A percentile compares a stretch with the other conserved stretches of the same genome.
These are phyloP conservation scores for Halophytophthora polymorphica DNA, from an alignment of 352 stramenopile species.

Conservation along the genomic window DNA sequence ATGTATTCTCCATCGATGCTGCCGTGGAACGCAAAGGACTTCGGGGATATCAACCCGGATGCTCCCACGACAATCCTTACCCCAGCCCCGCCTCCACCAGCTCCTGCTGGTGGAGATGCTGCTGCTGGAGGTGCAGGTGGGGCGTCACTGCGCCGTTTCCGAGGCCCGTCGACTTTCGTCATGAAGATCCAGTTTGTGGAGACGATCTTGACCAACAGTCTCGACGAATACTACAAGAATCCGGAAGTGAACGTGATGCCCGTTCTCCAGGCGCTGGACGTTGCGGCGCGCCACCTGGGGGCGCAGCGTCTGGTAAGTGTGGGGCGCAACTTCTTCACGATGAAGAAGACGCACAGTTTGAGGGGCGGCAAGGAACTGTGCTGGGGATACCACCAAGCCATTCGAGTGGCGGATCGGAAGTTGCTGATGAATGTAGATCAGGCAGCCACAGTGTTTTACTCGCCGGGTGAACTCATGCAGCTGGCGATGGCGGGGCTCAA, in stretches of 20 bases:
- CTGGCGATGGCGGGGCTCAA: slow-evolving; percentile 43
- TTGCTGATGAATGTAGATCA: slow-evolving; percentile 75
- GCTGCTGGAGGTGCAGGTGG: slow-evolving; percentile 11
- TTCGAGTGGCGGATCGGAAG: slow-evolving; percentile 49
- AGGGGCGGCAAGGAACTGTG: slow-evolving; percentile 66
- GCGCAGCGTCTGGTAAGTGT: slow-evolving; percentile 58
- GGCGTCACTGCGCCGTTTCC: slow-evolving; percentile 21
- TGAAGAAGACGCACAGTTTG: slow-evolving; percentile 54
- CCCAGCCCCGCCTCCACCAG: slow-evolving; percentile 11
- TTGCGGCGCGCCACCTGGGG: slow-evolving; percentile 59
- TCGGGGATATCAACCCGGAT: slow-evolving; percentile 45
- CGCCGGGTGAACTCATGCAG: slow-evolving; percentile 46
- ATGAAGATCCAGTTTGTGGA: slow-evolving; percentile 71
- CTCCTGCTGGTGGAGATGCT: slow-evolving; percentile 12
- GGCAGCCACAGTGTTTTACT: slow-evolving; percentile 68
- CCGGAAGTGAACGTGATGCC: slow-evolving; percentile 59
- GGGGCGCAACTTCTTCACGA: slow-evolving; percentile 69
- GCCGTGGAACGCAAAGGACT: slow-evolving; percentile 42
- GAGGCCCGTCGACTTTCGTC: slow-evolving; percentile 52
- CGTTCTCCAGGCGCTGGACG: slow-evolving; percentile 66
- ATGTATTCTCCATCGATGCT: slow-evolving; percentile 43
- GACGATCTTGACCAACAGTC: slow-evolving; percentile 41
- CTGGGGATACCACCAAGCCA: slow-evolving; percentile 73
- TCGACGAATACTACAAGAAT: slow-evolving; percentile 51
- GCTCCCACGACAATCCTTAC: neutral